Evolutionary conservation across 371 early-diverging fungal genomes (phyloP), one percentile per base, ranked within the genome.

Genomic region (Cokeromyces recurvatus): DNA sequence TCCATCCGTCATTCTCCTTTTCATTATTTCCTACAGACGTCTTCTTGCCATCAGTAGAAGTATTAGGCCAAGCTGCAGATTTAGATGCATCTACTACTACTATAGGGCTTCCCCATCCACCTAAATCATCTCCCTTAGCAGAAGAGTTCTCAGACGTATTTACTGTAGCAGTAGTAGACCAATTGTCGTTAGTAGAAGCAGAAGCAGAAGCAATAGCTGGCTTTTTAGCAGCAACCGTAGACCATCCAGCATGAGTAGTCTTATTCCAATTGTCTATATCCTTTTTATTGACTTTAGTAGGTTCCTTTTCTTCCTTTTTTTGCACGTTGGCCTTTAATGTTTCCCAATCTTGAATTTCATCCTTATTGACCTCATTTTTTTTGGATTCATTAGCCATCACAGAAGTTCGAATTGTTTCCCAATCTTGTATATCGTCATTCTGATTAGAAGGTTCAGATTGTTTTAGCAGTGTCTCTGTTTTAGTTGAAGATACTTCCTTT

Each of bases 341-440:
- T 6, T 36, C 36, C 36, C 36, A 36, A 16, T 36, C 36, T 16
- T 7, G 36, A 36, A 36, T 15, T 5, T 36, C 34, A 29, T n/a
- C 23, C 17, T 39, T 21, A 12, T 32, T 32, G 11, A 36, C 20
- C 19, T 9, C 24, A 5, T 47, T 39, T 29, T 38, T 32, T 15
- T 34, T 34, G 41, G 20, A 43, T 32, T 20, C 38, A 21, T 47
- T 47, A 23, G n/a, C n/a, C n/a, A n/a, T n/a, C n/a, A n/a, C n/a
- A n/a, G n/a, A n/a, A 48, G 41, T 35, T 32, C 23, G 38, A 19
- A 48, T 24, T 23, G 32, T 39, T 14, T 48, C 39, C 48, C 48
- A 48, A 24, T 48, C 48, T 40, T 48, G 48, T 3, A 41, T 41
- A 15, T 38, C 47, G 34, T 14, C n/a, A 12, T 43, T 32, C 9